Evolutionary conservation across 371 early-diverging fungal genomes (phyloP).

Genomic region (Mortierella sp.): DNA sequence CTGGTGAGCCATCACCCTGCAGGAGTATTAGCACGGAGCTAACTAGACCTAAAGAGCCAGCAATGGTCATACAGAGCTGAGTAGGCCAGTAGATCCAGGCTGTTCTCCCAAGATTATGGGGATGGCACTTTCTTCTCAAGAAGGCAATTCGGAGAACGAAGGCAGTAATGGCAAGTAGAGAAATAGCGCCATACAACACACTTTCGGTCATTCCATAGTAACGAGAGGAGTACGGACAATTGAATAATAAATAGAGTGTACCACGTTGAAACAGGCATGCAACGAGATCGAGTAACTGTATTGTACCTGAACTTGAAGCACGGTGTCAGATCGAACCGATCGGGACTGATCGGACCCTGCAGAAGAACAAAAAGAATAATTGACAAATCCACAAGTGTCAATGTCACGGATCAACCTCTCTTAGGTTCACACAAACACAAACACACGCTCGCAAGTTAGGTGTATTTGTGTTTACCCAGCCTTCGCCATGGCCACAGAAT

Average conservation of each 20-base stretch:
- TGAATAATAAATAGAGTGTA: not conserved
- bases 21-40: not conserved
- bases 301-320: constrained; percentile 39
- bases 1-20: not conserved
- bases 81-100: constrained; percentile 47
- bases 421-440: not conserved
- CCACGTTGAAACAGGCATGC: too few species aligned
- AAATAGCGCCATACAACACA: constrained; percentile 17
- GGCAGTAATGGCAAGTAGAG: not conserved
- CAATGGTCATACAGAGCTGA: constrained; percentile 24
- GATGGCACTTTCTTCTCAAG: constrained; percentile 3
- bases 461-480: constrained; percentile 16
- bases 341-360: constrained; percentile 24
- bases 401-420: not conserved
- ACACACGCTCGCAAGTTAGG: not conserved
- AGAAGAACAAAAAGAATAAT: not conserved
- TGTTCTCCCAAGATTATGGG: constrained; percentile 31
- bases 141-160: constrained; percentile 12
- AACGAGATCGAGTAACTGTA: not conserved
- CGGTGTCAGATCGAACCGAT: constrained; percentile 31
- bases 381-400: not conserved
- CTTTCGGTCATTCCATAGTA: not conserved
- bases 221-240: not conserved
- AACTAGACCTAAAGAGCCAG: not conserved
- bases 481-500: constrained; percentile 12